Conservation (phyloP, 73 alveolate genomes). For the Paramecium tetraurelia region DNA sequence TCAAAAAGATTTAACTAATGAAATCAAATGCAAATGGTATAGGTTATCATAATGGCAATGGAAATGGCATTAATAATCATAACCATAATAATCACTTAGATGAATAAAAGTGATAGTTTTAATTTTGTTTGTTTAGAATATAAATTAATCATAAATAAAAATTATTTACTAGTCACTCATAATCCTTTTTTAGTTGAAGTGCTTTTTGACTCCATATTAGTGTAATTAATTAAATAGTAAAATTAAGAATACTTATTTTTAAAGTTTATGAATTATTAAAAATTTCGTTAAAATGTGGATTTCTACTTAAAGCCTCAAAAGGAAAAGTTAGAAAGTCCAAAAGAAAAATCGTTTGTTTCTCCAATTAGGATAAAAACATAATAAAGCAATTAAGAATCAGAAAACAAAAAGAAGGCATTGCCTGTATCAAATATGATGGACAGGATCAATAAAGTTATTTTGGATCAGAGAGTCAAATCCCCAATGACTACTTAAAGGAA, state of each 20-base stretch:
- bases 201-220: background rate
- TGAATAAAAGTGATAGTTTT: background rate
- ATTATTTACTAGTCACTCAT: background rate
- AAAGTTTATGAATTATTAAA: slow-evolving; percentile 6
- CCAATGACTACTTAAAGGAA: background rate
- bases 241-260: background rate
- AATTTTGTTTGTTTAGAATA: background rate
- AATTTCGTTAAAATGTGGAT: slow-evolving; percentile 28
- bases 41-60: background rate
- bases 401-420: background rate
- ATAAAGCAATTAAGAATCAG: background rate
- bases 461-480: background rate
- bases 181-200: background rate
- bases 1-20: background rate
- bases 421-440: background rate
- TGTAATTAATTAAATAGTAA: background rate
- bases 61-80: background rate
- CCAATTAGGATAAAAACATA: background rate
- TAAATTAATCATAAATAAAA: background rate
- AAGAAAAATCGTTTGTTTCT: background rate
- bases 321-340: background rate
- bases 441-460: background rate
- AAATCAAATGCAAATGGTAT: background rate
- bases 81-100: background rate
- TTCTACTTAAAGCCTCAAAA: background rate